A percentile compares a stretch with the other conserved stretches of the same genome.
phyloP scores from a whole-genome alignment of 179 eudicot genomes.

The Drosera spatulata region DNA sequence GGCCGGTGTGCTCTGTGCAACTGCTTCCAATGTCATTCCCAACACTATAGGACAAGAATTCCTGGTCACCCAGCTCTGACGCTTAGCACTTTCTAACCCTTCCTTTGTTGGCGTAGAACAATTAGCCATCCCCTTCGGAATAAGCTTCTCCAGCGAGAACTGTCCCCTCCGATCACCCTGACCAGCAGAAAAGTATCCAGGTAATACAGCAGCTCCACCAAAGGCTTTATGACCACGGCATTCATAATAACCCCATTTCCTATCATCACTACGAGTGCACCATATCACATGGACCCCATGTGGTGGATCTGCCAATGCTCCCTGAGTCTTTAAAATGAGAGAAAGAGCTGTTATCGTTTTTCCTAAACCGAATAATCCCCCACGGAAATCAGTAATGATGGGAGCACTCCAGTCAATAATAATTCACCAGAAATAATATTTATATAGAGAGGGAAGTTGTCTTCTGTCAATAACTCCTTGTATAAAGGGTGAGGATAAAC shows the following conservation, averaged over 20 bases:
- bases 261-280: conserved; percentile 56
- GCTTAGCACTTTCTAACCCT: conserved; percentile 8
- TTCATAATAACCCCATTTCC: conserved; percentile 91
- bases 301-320: conserved; percentile 73
- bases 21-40: conserved; percentile 13
- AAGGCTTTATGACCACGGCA: conserved; percentile 27
- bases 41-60: conserved; percentile 19
- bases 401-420: conserved; percentile 48
- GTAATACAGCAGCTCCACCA: conserved; percentile 19
- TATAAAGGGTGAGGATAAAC: conserved; percentile 60
- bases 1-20: conserved; percentile 17
- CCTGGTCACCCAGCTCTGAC: conserved; percentile 15
- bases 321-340: conserved; percentile 87
- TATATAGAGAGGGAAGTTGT: conserved; percentile 51
- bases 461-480: conserved; percentile 50
- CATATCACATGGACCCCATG: conserved; percentile 51
- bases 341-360: conserved; percentile 93
- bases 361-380: conserved; percentile 96
- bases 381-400: conserved; percentile 58
- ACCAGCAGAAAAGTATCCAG: conserved; percentile 24
- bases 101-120: conserved; percentile 17
- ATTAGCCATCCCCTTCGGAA: conserved; percentile 19
- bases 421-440: conserved; percentile 74
- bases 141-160: conserved; percentile 37
- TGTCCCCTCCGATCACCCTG: conserved; percentile 49